phyloP scores from a whole-genome alignment of 176 grass and related monocot genomes.

The Aechmea fasciata region DNA sequence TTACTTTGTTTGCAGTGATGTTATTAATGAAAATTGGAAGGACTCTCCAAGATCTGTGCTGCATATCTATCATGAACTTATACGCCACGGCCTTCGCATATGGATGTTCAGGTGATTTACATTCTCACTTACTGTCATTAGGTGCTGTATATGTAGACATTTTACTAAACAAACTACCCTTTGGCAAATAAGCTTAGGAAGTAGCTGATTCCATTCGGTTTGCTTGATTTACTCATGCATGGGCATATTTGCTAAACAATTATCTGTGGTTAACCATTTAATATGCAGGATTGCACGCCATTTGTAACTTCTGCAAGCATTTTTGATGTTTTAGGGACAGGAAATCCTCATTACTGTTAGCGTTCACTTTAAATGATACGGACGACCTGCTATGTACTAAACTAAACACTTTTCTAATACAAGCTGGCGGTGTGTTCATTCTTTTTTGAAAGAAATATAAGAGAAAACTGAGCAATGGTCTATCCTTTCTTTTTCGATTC shows the following conservation, averaged over 20 bases:
- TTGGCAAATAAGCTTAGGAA: background rate
- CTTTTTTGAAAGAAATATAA: no score
- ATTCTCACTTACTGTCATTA: background rate
- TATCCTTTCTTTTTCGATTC: no score
- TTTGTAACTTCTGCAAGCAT: background rate
- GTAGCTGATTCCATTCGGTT: background rate
- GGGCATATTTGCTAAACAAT: background rate
- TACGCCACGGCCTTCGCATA: constrained; percentile 72
- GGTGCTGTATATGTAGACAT: background rate
- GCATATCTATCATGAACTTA: constrained; percentile 88
- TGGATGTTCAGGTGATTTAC: constrained; percentile 96
- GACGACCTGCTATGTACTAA: background rate
- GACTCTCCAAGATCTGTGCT: constrained; percentile 72
- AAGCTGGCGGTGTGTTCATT: no score
- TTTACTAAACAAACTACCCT: background rate
- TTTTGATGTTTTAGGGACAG: background rate
- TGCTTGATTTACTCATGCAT: background rate
- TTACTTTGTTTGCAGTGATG: constrained; percentile 34
- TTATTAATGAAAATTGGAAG: constrained; percentile 57
- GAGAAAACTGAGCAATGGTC: no score
- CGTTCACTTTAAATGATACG: background rate
- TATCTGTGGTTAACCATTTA: background rate
- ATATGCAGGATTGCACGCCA: background rate
- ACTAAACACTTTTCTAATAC: no score
- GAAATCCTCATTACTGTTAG: background rate